A percentile compares a stretch with the other conserved stretches of the same genome.
phyloP scores from a whole-genome alignment of 2,329 filamentous ascomycete species.

The Pseudocercospora crystallina region DNA sequence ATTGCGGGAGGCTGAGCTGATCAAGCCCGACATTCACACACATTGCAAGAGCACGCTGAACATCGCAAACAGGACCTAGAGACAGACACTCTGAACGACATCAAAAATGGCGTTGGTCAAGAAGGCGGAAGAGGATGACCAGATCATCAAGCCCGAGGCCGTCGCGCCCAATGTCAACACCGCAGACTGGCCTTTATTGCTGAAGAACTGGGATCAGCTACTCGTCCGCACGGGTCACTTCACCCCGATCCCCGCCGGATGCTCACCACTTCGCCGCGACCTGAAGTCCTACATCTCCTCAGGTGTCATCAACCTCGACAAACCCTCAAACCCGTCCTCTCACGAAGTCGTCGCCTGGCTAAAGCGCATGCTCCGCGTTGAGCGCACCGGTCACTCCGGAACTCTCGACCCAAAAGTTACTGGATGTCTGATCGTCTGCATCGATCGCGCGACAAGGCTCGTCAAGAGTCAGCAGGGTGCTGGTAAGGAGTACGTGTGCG shows the following conservation, averaged over 20 bases:
- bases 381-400: conserved; percentile 97
- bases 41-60: background rate
- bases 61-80: background rate
- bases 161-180: conserved; percentile 76
- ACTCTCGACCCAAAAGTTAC: conserved; percentile 98
- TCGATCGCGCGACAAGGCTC: conserved; percentile 93
- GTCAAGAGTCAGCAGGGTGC: conserved; percentile 99
- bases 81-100: background rate
- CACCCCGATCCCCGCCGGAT: conserved; percentile 92
- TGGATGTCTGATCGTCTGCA: conserved; percentile 89
- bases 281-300: conserved; percentile 96
- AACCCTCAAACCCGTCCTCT: conserved; percentile 94
- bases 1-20: conserved; percentile 17
- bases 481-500: conserved; percentile 97
- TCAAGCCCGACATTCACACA: conserved; percentile 16
- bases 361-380: conserved; percentile 90
- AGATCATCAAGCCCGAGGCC: conserved; percentile 86
- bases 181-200: conserved; percentile 85
- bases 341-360: conserved; percentile 99
- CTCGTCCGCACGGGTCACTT: conserved; percentile 93
- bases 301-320: conserved; percentile 97
- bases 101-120: conserved; percentile 44
- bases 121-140: conserved; percentile 44
- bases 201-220: conserved; percentile 90
- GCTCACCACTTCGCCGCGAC: conserved; percentile 86